Base-by-base conservation (phyloP, 495 filamentous ascomycete genomes). In the Bombardia bombarda region DNA sequence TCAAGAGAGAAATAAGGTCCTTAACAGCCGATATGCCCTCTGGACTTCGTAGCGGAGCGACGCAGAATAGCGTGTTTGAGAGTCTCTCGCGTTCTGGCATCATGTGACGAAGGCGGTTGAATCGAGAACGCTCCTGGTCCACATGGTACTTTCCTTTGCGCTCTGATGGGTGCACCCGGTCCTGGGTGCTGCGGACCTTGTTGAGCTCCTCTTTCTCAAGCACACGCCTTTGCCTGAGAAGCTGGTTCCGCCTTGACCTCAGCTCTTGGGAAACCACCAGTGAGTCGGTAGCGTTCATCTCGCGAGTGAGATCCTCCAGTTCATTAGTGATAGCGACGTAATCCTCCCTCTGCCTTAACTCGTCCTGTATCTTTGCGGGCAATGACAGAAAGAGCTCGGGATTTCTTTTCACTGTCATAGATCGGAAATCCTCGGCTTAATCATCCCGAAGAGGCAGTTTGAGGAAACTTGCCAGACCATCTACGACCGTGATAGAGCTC, bases 191-290 rank as follows among this genome's bases (percentile, higher is more conserved):
- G 7, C 25, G 40, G 49, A 42, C 33, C 16, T 36, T 49, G n/a
- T 38, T 42, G 17, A 55, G 42, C 38, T 55, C 44, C 19, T 52
- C 32, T 12, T 32, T 31, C 35, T 33, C 25, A 55, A 55, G 52
- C 34, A 32, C 45, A 25, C 40, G 35, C 19, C 33, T 37, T 38
- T 42, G 10, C 16, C 49, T 33, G 33, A 40, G 30, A 17, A 51
- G 43, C 37, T 47, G 25, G 26, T 26, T 16, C 23, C 40, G 38
- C 28, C 7, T n/a, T 12, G 41, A 32, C 37, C 28, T 43, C 21
- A 32, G 37, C 22, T 38, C 39, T 7, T 38, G 21, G 17, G 17
- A 8, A 18, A 18, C 38, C 24, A 21, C 38, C 18, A 5, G 3
- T n/a, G 3, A 18, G 6, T n/a, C 38, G 38, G 18, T 20, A 34